Conservation (phyloP, 805 yeast genomes). For the Myxozyma sirexii region DNA sequence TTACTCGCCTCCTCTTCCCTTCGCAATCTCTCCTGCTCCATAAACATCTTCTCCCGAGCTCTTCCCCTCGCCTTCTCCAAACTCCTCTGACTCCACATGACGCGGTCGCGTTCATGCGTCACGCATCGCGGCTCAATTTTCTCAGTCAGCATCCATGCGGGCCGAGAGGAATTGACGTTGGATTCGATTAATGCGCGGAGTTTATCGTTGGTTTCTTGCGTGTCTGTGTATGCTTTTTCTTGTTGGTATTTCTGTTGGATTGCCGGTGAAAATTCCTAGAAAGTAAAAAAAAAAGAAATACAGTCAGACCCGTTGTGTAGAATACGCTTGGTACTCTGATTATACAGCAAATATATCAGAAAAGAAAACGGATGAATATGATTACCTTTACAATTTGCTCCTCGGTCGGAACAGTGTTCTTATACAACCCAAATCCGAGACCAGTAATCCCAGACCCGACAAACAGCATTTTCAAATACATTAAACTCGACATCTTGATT, state of each 20-base stretch:
- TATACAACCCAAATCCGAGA: constrained; percentile 67
- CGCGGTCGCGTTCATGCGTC: constrained; percentile 26
- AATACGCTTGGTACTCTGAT: too few species aligned
- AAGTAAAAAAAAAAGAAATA: too few species aligned
- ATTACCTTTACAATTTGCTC: constrained; percentile 68
- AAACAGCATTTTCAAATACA: constrained; percentile 47
- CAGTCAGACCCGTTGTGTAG: too few species aligned
- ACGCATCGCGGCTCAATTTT: constrained; percentile 22
- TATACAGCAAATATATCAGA: too few species aligned
- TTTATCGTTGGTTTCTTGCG: constrained; percentile 1
- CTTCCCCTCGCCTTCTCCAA: constrained; percentile 14
- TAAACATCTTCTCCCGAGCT: constrained; percentile 23
- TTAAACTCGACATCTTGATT: neutral
- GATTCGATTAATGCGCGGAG: constrained; percentile 21
- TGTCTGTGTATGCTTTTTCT: constrained; percentile 8
- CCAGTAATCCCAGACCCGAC: constrained; percentile 73
- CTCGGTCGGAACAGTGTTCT: constrained; percentile 82
- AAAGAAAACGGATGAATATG: too few species aligned
- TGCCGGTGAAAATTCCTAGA: constrained; percentile 73
- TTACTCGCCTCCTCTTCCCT: constrained; percentile 5
- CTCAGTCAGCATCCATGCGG: constrained; percentile 33
- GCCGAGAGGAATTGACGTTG: constrained; percentile 32
- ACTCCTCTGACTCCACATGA: constrained; percentile 18
- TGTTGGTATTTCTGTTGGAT: constrained; percentile 69
- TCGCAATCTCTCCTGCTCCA: constrained; percentile 19